Conservation (phyloP, 768 basidiomycete species). For the Lyophyllum semitale region DNA sequence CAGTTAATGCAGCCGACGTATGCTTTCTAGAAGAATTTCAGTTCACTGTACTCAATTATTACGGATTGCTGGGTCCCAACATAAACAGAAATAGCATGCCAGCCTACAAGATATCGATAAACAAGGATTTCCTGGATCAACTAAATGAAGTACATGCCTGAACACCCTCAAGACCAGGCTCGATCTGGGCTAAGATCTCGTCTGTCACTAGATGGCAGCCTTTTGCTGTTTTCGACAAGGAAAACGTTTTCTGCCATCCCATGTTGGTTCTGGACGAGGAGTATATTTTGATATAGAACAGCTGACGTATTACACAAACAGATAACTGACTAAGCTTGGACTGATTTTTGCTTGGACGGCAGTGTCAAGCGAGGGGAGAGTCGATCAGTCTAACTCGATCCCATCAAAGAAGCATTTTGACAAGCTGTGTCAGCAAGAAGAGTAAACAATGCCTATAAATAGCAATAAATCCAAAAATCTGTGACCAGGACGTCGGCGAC, state of each 20-base stretch:
- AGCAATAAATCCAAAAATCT: too few relatives aligned
- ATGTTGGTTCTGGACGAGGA: slow-evolving; percentile 36
- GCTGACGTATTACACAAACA: too few relatives aligned
- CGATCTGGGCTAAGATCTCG: slow-evolving; percentile 67
- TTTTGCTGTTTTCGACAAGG: slow-evolving; percentile 50
- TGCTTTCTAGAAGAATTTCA: slow-evolving; percentile 43
- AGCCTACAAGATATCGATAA: slow-evolving; percentile 41
- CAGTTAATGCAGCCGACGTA: slow-evolving; percentile 74
- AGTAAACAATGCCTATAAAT: too few relatives aligned
- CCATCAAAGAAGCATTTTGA: too few relatives aligned
- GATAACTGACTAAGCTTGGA: too few relatives aligned
- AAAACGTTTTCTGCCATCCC: slow-evolving; percentile 92
- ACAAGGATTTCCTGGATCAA: neutral
- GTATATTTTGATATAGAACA: neutral
- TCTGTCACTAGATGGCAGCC: slow-evolving; percentile 87
- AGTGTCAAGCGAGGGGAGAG: too few relatives aligned
- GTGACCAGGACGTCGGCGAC: too few relatives aligned
- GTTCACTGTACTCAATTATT: neutral
- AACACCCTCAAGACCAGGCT: slow-evolving; percentile 66
- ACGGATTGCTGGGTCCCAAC: slow-evolving; percentile 38
- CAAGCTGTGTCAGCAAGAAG: too few relatives aligned
- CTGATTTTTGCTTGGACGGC: too few relatives aligned
- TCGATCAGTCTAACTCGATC: too few relatives aligned
- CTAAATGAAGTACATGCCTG: slow-evolving; percentile 42
- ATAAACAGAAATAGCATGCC: slow-evolving; percentile 92